A percentile compares a stretch with the other conserved stretches of the same genome.
These are phyloP conservation scores for Termitomyces sp. DNA, from an alignment of 1,284 basidiomycete genomes.

Conservation along the genomic window DNA sequence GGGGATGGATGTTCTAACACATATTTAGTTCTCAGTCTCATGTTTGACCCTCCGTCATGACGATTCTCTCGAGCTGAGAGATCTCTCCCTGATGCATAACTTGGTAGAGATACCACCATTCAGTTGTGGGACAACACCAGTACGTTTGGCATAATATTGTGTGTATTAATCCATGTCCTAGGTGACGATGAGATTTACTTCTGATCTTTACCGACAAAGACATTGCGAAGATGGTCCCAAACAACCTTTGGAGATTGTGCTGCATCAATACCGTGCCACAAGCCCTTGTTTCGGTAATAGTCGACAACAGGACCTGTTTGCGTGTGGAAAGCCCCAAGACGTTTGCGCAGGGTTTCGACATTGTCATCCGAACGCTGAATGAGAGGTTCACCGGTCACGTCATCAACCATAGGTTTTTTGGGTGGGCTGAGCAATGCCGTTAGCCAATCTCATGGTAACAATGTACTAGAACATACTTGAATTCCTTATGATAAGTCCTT, in stretches of 20 bases:
- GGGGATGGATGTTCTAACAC: not conserved
- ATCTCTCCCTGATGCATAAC: not conserved
- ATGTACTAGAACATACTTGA: slow-evolving; percentile 67
- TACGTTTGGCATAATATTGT: not conserved
- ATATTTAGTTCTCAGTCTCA: not conserved
- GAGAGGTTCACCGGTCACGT: slow-evolving; percentile 92
- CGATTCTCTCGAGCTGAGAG: too few species aligned
- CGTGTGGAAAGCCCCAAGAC: slow-evolving; percentile 81
- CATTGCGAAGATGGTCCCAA: slow-evolving; percentile 77
- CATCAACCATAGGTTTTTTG: slow-evolving; percentile 92
- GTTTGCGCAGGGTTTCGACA: slow-evolving; percentile 88
- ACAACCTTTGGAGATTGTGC: slow-evolving; percentile 89
- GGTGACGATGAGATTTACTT: slow-evolving; percentile 9
- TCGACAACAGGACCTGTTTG: slow-evolving; percentile 97
- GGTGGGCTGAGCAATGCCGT: slow-evolving; percentile 65
- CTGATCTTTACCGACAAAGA: slow-evolving; percentile 48
- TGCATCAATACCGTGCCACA: slow-evolving; percentile 90
- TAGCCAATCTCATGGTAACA: slow-evolving; percentile 10
- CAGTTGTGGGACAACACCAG: not conserved
- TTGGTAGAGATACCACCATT: not conserved
- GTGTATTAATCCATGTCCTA: not conserved
- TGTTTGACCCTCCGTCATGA: not conserved
- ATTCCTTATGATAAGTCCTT: slow-evolving; percentile 92
- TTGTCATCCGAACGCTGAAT: slow-evolving; percentile 93
- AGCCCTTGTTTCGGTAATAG: slow-evolving; percentile 89